Evolutionary conservation across 768 basidiomycete genomes (phyloP).

Genomic region (Lentinula lateritia): DNA sequence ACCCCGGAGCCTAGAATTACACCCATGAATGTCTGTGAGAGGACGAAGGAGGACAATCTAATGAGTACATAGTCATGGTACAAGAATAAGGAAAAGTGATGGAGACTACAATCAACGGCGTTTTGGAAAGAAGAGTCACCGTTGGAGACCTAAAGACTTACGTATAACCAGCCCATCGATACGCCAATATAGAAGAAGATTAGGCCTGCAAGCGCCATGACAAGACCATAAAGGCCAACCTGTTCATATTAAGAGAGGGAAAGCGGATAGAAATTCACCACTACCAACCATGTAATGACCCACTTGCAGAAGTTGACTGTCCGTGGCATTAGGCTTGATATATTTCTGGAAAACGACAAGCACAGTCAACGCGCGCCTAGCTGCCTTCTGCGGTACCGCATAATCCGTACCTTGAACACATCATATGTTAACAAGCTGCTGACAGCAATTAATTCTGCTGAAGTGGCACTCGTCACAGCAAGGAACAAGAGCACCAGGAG

Average conservation of each 20-base stretch:
- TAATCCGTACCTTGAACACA: constrained; percentile 57
- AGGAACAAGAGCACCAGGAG: constrained; percentile 80
- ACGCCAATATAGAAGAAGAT: constrained; percentile 90
- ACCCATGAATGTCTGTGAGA: constrained; percentile 77
- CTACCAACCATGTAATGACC: constrained; percentile 58
- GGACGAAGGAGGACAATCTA: too few species aligned
- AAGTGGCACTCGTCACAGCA: constrained; percentile 80
- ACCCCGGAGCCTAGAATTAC: constrained; percentile 82
- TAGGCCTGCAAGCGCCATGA: constrained; percentile 78
- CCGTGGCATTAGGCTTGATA: constrained; percentile 78
- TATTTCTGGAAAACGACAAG: constrained; percentile 42
- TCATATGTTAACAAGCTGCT: constrained; percentile 82
- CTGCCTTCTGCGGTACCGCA: neutral
- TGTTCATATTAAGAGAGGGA: constrained; percentile 15
- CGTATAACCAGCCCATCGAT: constrained; percentile 92
- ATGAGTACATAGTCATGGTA: neutral
- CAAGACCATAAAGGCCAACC: constrained; percentile 66
- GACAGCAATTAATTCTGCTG: constrained; percentile 89
- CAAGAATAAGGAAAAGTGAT: neutral
- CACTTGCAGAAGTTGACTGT: constrained; percentile 61
- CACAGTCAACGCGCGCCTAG: neutral
- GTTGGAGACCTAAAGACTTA: constrained; percentile 26
- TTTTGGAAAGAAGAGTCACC: neutral
- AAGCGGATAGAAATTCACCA: neutral
- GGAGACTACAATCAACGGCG: neutral